Evolutionary conservation across 805 yeast genomes (phyloP), one percentile per base, ranked within the genome.

Genomic region (Ogataea nonfermentans): DNA sequence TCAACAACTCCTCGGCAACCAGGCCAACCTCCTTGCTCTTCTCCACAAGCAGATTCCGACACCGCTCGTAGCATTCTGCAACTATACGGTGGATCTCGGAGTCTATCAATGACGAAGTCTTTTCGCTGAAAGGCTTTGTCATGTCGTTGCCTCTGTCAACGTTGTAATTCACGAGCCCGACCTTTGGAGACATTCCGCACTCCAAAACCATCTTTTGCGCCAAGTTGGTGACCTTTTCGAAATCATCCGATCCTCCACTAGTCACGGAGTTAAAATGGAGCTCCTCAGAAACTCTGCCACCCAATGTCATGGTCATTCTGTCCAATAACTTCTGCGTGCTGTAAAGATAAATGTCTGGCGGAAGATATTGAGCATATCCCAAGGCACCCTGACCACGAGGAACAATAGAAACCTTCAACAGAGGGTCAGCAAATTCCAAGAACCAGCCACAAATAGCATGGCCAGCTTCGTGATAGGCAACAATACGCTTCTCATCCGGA

Each of bases 391-490:
- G 86, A 15, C 96, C 96, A 63, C 95, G 79, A 41, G 97, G 97
- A 46, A 89, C 86, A 51, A 89, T 89, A 14, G 95, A 84, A n/a
- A 89, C 96, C 63, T 89, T 89, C 43, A 90, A 75, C 44, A 89
- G 68, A 6, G 97, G 97, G 61, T 89, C 95, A 9, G 97, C 96
- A 66, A 68, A 79, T 65, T 80, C 76, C 57, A 89, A 71, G 59
- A 70, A 87, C 97, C 96, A 90, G 15, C 96, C 97, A 65, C 96
- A 85, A 34, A 89, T 83, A 4, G 97, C 97, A 62, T 89, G 97
- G 0, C 97, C 97, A 2, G 97, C 97, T 66, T 89, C 97, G 63
- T 89, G 97, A 59, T 85, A 89, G 0, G 96, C 96, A 35, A 89
- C 96, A 23, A 85, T 77, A 49, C 70, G 78, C 69, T 87, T 85